phyloP scores from a whole-genome alignment of 1,284 basidiomycete genomes.

The Cystobasidium sp. region DNA sequence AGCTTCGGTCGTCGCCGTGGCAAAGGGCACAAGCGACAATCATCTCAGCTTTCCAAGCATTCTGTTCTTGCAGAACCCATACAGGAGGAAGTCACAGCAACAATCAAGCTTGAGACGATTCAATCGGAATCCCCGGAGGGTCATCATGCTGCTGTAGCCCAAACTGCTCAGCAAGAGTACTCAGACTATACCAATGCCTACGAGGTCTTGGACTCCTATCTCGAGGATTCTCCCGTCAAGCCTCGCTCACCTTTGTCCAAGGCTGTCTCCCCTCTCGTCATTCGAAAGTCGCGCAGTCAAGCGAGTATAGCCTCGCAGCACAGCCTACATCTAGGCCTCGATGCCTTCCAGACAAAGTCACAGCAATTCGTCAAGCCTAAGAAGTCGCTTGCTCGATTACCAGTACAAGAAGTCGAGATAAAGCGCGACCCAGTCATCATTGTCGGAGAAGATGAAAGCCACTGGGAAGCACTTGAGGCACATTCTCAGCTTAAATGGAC shows the following conservation, averaged over 20 bases:
- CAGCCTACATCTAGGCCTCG: constrained; percentile 19
- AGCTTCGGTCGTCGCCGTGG: constrained; percentile 22
- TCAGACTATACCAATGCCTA: neutral
- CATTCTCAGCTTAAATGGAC: constrained; percentile 25
- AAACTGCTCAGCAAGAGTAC: neutral
- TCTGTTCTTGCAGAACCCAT: constrained; percentile 37
- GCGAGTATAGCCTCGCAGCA: constrained; percentile 5
- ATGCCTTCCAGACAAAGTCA: constrained; percentile 30
- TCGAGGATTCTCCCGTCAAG: constrained; percentile 3
- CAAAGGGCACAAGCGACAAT: constrained; percentile 30
- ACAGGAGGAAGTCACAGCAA: constrained; percentile 32
- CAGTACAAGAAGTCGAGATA: neutral
- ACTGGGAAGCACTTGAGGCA: constrained; percentile 22
- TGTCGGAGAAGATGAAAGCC: constrained; percentile 17
- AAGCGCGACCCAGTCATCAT: constrained; percentile 13
- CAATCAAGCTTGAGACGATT: neutral
- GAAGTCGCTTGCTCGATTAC: neutral
- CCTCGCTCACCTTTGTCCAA: neutral
- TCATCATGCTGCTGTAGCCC: neutral
- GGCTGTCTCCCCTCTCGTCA: constrained; percentile 35
- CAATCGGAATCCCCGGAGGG: neutral
- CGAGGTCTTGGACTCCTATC: constrained; percentile 23
- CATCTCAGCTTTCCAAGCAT: constrained; percentile 32
- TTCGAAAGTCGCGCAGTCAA: constrained; percentile 33
- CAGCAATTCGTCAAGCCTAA: neutral